phyloP scores from a whole-genome alignment of 371 early-diverging fungal genomes.

The Mortierella sp. region DNA sequence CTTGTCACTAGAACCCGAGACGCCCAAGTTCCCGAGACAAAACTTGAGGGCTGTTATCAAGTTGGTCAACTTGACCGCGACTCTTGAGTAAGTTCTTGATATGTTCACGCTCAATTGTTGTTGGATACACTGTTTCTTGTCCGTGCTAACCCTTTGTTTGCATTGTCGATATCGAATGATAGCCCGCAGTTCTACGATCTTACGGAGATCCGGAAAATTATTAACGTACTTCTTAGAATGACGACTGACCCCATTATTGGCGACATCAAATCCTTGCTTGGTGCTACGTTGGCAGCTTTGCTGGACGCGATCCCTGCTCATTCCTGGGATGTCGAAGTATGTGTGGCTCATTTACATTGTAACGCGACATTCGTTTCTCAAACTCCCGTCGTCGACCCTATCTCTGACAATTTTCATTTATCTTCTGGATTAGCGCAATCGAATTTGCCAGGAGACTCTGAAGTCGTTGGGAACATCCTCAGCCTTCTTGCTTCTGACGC shows the following conservation, averaged over 20 bases:
- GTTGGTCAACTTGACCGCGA: constrained; percentile 44
- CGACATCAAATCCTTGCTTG: constrained; percentile 38
- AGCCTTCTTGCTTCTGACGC: constrained; percentile 32
- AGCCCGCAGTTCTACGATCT: constrained; percentile 43
- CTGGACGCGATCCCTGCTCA: constrained; percentile 35
- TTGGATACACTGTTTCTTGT: background rate
- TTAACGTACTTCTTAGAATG: constrained; percentile 35
- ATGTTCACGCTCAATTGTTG: background rate
- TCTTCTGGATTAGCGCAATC: constrained; percentile 17
- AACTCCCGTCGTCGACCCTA: background rate
- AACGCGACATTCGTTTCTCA: background rate
- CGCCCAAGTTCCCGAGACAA: constrained; percentile 35
- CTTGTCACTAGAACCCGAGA: constrained; percentile 19
- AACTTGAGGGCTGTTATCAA: constrained; percentile 38
- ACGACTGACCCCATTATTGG: constrained; percentile 56
- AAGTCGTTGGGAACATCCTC: constrained; percentile 34
- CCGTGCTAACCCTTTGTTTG: background rate
- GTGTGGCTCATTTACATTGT: background rate
- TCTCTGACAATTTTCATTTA: background rate
- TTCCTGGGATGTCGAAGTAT: constrained; percentile 39
- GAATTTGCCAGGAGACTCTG: constrained; percentile 28
- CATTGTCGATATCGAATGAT: background rate
- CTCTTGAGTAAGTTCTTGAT: constrained; percentile 32
- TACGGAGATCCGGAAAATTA: constrained; percentile 31
- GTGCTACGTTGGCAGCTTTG: constrained; percentile 31